A percentile compares a stretch with the other conserved stretches of the same genome.
These are phyloP conservation scores for Deuterostichococcus epilithicus DNA, from an alignment of 139 green algal genomes.

Conservation along the genomic window DNA sequence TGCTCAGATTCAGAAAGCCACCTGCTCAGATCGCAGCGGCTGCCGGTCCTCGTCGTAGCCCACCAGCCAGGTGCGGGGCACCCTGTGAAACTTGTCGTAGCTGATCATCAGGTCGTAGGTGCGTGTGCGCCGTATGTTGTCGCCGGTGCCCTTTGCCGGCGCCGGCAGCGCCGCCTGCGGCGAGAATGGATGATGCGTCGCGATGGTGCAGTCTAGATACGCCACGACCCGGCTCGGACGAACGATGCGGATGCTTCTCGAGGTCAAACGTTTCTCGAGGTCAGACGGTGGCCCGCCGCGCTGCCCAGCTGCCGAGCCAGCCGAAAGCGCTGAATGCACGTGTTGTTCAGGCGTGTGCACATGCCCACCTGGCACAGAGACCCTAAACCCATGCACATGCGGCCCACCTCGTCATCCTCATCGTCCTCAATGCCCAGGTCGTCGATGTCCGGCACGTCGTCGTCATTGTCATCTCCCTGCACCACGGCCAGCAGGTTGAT, in stretches of 20 bases:
- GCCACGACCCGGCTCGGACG: background rate
- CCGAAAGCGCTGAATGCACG: background rate
- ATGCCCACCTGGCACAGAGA: background rate
- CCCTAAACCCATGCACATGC: background rate
- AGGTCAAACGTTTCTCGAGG: background rate
- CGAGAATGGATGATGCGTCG: background rate
- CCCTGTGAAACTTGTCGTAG: slow-evolving; percentile 89
- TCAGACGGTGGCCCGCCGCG: too few species aligned
- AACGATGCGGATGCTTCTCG: too few species aligned
- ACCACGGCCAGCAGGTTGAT: background rate
- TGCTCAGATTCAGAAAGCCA: slow-evolving; percentile 15
- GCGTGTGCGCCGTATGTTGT: slow-evolving; percentile 65
- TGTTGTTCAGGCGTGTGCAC: background rate
- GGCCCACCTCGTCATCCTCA: slow-evolving; percentile 52
- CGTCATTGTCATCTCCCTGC: slow-evolving; percentile 35
- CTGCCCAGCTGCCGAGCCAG: background rate
- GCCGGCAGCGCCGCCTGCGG: slow-evolving; percentile 14
- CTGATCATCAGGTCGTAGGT: slow-evolving; percentile 92
- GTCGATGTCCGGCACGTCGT: slow-evolving; percentile 72
- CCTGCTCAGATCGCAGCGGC: slow-evolving; percentile 56
- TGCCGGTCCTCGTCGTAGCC: slow-evolving; percentile 70
- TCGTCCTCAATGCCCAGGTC: slow-evolving; percentile 64
- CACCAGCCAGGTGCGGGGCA: slow-evolving; percentile 84
- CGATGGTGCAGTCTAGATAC: background rate
- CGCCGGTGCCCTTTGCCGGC: slow-evolving; percentile 24